Percentiles rank a stretch among this genome's conserved stretches.
phyloP scores from a whole-genome alignment of 2,329 filamentous ascomycete genomes.

The Exophiala viscosa region DNA sequence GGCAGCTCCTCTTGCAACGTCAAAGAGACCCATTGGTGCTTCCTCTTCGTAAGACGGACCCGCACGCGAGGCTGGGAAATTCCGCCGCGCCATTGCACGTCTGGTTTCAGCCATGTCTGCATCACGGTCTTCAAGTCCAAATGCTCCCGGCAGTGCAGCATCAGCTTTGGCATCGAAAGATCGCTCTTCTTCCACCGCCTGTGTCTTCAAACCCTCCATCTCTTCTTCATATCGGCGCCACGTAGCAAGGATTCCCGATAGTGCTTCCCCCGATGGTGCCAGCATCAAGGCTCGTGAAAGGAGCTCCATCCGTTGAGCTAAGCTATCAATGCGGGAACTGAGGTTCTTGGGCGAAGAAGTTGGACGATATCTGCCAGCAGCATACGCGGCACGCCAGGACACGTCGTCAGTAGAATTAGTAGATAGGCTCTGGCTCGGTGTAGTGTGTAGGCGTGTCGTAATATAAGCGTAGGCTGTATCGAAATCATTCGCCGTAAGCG shows the following conservation, averaged over 20 bases:
- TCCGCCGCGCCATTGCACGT: constrained; percentile 37
- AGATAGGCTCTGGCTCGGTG: constrained; percentile 27
- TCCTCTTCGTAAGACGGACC: constrained; percentile 34
- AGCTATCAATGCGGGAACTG: constrained; percentile 48
- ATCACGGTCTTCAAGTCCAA: constrained; percentile 42
- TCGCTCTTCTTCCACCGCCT: constrained; percentile 55
- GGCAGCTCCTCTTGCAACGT: constrained; percentile 50
- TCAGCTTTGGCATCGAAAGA: constrained; percentile 57
- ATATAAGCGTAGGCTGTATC: constrained; percentile 66
- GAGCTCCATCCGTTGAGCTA: constrained; percentile 63
- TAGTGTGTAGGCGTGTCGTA: constrained; percentile 51
- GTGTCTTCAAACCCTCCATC: constrained; percentile 50
- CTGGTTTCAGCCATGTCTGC: constrained; percentile 45
- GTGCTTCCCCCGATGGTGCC: constrained; percentile 51
- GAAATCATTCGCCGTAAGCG: constrained; percentile 43
- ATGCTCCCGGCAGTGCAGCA: constrained; percentile 40
- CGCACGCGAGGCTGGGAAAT: constrained; percentile 25
- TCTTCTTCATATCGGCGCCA: constrained; percentile 64
- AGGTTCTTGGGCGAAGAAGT: constrained; percentile 33
- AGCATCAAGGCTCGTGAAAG: constrained; percentile 61
- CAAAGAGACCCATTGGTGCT: constrained; percentile 51
- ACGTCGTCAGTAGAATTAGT: constrained; percentile 49
- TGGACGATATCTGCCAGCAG: constrained; percentile 55
- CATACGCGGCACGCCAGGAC: constrained; percentile 62
- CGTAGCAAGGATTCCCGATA: constrained; percentile 59